Evolutionary conservation across 768 basidiomycete genomes (phyloP).

Genomic region (Favolaschia claudopus): DNA sequence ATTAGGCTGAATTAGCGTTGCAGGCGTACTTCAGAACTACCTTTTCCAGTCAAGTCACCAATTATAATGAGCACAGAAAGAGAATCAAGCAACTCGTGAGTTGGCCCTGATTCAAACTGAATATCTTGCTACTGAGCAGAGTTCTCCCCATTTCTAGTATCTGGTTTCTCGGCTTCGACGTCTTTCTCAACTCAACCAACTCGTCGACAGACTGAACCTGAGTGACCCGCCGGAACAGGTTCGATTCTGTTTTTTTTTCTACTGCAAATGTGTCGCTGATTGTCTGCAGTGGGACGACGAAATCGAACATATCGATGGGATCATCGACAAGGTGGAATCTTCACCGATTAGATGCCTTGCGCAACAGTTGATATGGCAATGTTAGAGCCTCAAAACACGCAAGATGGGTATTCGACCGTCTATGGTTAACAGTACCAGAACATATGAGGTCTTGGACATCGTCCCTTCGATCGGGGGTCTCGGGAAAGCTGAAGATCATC

Average conservation of each 20-base stretch:
- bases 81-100: slow-evolving; percentile 23
- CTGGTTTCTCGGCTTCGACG: slow-evolving; percentile 18
- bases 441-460: slow-evolving; percentile 8
- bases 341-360: too few species aligned
- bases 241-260: too few species aligned
- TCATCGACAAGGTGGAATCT: slow-evolving; percentile 3
- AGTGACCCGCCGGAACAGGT: slow-evolving; percentile 3
- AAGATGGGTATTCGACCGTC: neutral
- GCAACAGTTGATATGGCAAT: too few species aligned
- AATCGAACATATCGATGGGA: slow-evolving; percentile 11
- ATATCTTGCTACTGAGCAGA: too few species aligned
- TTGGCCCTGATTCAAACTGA: neutral
- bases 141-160: slow-evolving; percentile 1
- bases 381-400: too few species aligned
- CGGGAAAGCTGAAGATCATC: neutral
- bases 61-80: slow-evolving; percentile 18
- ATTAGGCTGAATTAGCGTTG: neutral
- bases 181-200: slow-evolving; percentile 12
- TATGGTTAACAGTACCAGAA: slow-evolving; percentile 6
- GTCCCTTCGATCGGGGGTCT: slow-evolving; percentile 6
- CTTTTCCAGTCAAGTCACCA: slow-evolving; percentile 11
- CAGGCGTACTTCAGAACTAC: slow-evolving; percentile 12
- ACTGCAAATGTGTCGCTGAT: too few species aligned
- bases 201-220: slow-evolving; percentile 2
- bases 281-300: slow-evolving; percentile 27